Evolutionary conservation across 305 asterid species (phyloP), one percentile per base, ranked within the genome.

Genomic region (Rubia tinctorum): DNA sequence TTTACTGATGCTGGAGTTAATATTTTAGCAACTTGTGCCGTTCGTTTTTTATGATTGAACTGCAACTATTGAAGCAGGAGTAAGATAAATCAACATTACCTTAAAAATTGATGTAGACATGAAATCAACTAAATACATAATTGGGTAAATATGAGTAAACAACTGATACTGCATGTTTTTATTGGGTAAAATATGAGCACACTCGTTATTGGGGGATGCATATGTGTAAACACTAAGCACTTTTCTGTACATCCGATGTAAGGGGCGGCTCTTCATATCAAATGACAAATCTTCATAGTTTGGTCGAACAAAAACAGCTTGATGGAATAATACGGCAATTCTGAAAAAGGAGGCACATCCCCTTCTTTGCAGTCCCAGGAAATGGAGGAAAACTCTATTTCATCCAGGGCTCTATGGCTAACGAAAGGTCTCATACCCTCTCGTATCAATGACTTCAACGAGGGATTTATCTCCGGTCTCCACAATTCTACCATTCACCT

Each of bases 401-500:
- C 60, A n/a, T 53, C 59, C 62, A 71, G n/a, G 43, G 7, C 51
- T 25, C 13, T 27, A 18, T 44, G 34, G 8, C 85, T 59, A 71
- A 72, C 77, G 90, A 82, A 80, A 94, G 81, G 49, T 89, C 82
- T 88, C 89, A 83, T 90, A 94, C 15, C 99, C 99, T 85, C 90
- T 91, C 73, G 71, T 91, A 80, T 94, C 96, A 66, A 94, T 86
- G 79, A 70, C 72, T 80, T 91, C 77, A 70, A 96, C 99, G 62
- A 91, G 44, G 56, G 96, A 80, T 63, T 87, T 87, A 84, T 91
- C 99, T 73, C 97, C 97, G 0, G 97, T 94, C 82, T 81, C 87
- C 82, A 90, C 89, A 76, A 94, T 91, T 88, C 84, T 84, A 74
- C 97, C 99, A 45, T 90, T 86, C 88, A 89, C 97, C 96, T 92